Evolutionary conservation across 2,329 filamentous ascomycete species (phyloP).

Genomic region (Penicillium sp.): DNA sequence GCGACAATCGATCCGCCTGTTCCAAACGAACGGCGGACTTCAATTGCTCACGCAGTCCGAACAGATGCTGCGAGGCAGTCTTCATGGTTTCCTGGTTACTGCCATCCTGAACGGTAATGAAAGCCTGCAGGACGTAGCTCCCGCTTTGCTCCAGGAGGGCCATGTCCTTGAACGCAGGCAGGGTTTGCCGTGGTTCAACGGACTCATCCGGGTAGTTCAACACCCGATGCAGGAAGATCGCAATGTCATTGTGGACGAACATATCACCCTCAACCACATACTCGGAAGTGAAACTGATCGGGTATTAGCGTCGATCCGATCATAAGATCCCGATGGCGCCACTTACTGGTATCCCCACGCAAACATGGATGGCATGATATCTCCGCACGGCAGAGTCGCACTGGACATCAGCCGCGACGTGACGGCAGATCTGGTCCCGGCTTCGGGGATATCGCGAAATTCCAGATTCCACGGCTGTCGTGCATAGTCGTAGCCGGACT

Average conservation of each 20-base stretch:
- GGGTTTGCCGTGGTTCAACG: conserved; percentile 34
- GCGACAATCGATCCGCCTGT: conserved; percentile 58
- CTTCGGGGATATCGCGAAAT: conserved; percentile 53
- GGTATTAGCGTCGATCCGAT: conserved; percentile 15
- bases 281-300: conserved; percentile 56
- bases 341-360: conserved; percentile 57
- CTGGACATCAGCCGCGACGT: conserved; percentile 56
- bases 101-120: conserved; percentile 58
- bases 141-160: conserved; percentile 58
- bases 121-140: conserved; percentile 60
- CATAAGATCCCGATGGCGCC: background rate
- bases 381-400: conserved; percentile 50
- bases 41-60: conserved; percentile 57
- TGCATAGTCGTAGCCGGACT: conserved; percentile 35
- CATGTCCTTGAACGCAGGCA: conserved; percentile 50
- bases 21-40: conserved; percentile 58
- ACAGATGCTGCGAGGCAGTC: conserved; percentile 56
- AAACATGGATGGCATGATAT: conserved; percentile 54
- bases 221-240: conserved; percentile 59
- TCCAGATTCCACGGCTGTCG: conserved; percentile 48
- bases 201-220: conserved; percentile 48
- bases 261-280: conserved; percentile 59
- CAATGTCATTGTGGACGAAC: conserved; percentile 60
- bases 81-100: conserved; percentile 57
- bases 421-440: conserved; percentile 55